Evolutionary conservation across 2,329 filamentous ascomycete species (phyloP), one percentile per base, ranked within the genome.

Genomic region (Neopestalotiopsis clavispora): DNA sequence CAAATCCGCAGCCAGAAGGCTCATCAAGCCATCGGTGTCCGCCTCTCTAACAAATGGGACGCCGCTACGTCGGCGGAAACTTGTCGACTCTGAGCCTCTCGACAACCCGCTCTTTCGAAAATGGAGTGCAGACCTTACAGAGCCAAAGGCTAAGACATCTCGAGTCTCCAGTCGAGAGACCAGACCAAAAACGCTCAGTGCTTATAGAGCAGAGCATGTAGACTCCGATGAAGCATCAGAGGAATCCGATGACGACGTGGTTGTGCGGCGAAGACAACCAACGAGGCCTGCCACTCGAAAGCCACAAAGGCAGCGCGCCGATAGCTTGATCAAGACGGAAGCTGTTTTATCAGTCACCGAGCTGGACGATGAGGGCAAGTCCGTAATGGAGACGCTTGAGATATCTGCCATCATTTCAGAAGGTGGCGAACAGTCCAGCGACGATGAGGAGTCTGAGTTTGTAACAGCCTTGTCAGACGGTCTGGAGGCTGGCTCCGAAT

Each of bases 61-160:
- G n/a, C 75, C 75, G 28, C 69, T 76, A 59, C 75, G 77, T 42
- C 73, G 76, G 34, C 70, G 77, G 28, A 78, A 78, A 69, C 69
- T 79, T 38, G 75, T 72, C n/a, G 73, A 73, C 34, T 68, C 68
- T 13, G 75, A 77, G 42, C 67, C 74, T 1, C 52, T 75, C 13
- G 73, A 75, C 38, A 61, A 69, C n/a, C 75, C 75, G 13, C 74
- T 79, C 30, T 65, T 74, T 52, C 75, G 75, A 42, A 75, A 76
- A 7, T 77, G 73, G 75, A 71, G 69, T 30, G 69, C 65, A 57
- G 65, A 64, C 28, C 20, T 45, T 32, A 28, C 60, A 49, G 13
- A 56, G 10, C 62, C 67, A 38, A 68, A 71, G 34, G 23, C 69
- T 58, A 67, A 66, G 67, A 57, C 60, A 58, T 62, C 66, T 42